Base-by-base conservation (phyloP, 805 yeast genomes). In the Wickerhamiella brachini region DNA sequence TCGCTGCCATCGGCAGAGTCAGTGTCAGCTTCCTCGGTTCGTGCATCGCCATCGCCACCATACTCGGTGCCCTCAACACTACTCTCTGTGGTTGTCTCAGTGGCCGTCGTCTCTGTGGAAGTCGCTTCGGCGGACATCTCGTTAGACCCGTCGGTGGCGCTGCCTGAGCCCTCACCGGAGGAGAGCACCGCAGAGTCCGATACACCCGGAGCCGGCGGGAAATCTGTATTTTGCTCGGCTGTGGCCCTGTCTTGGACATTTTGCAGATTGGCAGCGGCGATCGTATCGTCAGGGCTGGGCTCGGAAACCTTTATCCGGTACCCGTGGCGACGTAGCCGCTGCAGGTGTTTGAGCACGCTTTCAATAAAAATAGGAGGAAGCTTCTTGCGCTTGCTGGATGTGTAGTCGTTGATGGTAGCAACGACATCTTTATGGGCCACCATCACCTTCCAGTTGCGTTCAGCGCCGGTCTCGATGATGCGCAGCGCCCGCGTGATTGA, bases 251-350 rank as follows among this genome's bases (percentile, higher is more conserved):
- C 41, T 5, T 37, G 18, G 20, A 37, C 41, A n/a, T n/a, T 15
- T 20, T 37, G 41, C 20, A 37, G 20, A n/a, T 7, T 37, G 5
- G 41, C 17, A 3, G 41, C 49, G 5, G 44, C 21, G 17, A 12
- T 47, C 10, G 31, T 17, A 15, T 47, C 44, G 24, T 18, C 39
- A 23, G 15, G 10, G 3, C 31, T 41, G 3, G 49, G 22, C 20
- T 5, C 44, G 20, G 22, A n/a, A 45, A 49, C 46, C 29, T 12
- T 29, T 10, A 52, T 37, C n/a, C 26, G 41, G 48, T 50, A 50
- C 18, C 55, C 55, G 38, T 53, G 55, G 26, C 47, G 46, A 17
- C 48, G 20, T 15, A 53, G 48, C n/a, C 52, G 53, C 31, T 50
- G 50, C 5, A 50, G 21, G 13, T 34, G 48, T 21, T 52, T 47